Evolutionary conservation across 78 protist species (phyloP).

Genomic region (Dictyostelium brefeldianum): DNA sequence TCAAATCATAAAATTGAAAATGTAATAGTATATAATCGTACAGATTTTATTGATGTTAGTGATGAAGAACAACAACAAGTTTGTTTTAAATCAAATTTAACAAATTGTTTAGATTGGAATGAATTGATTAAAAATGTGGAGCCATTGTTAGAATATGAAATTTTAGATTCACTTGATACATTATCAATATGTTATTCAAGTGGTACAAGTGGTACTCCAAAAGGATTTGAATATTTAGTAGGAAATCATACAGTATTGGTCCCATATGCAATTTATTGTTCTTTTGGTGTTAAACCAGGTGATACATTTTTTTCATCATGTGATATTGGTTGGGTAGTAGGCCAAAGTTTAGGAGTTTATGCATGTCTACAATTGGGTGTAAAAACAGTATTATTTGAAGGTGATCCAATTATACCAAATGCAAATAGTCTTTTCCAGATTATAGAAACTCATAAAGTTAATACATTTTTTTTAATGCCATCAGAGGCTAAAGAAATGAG

Average conservation of each 20-base stretch:
- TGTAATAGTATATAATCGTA: neutral
- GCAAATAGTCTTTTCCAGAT: constrained; percentile 49
- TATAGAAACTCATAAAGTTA: constrained; percentile 47
- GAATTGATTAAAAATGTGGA: neutral
- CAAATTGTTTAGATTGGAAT: constrained; percentile 35
- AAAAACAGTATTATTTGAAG: constrained; percentile 74
- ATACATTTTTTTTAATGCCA: constrained; percentile 40
- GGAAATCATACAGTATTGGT: constrained; percentile 58
- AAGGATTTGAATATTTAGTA: constrained; percentile 39
- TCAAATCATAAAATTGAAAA: neutral
- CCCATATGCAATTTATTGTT: neutral
- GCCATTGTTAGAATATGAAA: neutral
- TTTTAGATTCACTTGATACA: constrained; percentile 85
- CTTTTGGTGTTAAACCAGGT: neutral
- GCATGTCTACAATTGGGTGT: constrained; percentile 24
- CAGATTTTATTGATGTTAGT: neutral
- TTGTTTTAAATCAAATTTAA: neutral
- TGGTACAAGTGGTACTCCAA: constrained; percentile 90
- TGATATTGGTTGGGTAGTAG: constrained; percentile 49
- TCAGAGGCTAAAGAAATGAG: constrained; percentile 71
- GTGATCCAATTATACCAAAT: constrained; percentile 72
- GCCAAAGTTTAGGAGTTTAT: constrained; percentile 45
- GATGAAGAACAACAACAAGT: neutral
- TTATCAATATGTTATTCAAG: constrained; percentile 91
- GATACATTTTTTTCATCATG: neutral